phyloP scores from a whole-genome alignment of 2,329 filamentous ascomycete species.

The Seiridium cupressi region DNA sequence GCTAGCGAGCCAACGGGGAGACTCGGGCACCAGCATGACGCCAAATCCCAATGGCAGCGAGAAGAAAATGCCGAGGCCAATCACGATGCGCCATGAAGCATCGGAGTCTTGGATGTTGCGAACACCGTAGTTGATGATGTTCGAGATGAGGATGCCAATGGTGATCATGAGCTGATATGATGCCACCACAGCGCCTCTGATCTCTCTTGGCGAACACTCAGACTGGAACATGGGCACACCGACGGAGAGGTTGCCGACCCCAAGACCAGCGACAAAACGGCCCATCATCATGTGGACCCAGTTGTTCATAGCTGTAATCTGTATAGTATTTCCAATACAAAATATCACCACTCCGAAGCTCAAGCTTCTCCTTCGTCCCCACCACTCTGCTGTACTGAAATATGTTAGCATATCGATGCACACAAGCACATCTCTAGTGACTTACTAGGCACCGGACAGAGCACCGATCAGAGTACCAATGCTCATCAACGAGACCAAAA shows the following conservation, averaged over 20 bases:
- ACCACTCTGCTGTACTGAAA: slow-evolving; percentile 47
- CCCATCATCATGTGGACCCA: slow-evolving; percentile 69
- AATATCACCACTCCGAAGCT: slow-evolving; percentile 54
- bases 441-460: slow-evolving; percentile 44
- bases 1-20: slow-evolving; percentile 23
- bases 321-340: slow-evolving; percentile 57
- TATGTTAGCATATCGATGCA: not conserved
- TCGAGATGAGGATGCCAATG: slow-evolving; percentile 61
- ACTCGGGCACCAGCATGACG: slow-evolving; percentile 33
- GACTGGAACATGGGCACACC: slow-evolving; percentile 67
- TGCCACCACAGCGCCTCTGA: slow-evolving; percentile 63
- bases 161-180: slow-evolving; percentile 77
- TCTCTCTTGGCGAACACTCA: slow-evolving; percentile 60
- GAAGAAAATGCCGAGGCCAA: slow-evolving; percentile 53
- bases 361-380: slow-evolving; percentile 56
- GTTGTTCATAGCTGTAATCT: slow-evolving; percentile 55
- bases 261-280: slow-evolving; percentile 64
- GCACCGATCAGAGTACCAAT: slow-evolving; percentile 56
- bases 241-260: slow-evolving; percentile 65
- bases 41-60: slow-evolving; percentile 51
- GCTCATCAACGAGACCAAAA: slow-evolving; percentile 55
- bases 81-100: slow-evolving; percentile 61
- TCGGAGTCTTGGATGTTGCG: slow-evolving; percentile 32
- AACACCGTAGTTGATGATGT: slow-evolving; percentile 53
- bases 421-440: not conserved